Evolutionary conservation across 2,329 filamentous ascomycete species (phyloP), one percentile per base, ranked within the genome.

Genomic region (Allantophomopsis lycopodina): DNA sequence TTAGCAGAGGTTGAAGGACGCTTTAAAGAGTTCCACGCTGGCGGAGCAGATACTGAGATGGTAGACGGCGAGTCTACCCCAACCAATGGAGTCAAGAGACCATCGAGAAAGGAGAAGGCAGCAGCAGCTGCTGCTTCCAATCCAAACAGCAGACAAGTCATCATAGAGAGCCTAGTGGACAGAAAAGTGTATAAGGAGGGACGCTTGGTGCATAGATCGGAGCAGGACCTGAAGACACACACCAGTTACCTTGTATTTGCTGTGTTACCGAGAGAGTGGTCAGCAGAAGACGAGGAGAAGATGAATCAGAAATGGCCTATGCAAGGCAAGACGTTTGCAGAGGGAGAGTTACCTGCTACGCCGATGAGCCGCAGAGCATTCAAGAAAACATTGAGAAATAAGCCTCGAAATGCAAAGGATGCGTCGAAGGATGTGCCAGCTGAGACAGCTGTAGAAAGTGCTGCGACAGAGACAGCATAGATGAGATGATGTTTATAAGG

Each of bases 161-260:
- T 54, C 36, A 39, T 58, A 12, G 50, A 54, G 43, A 54, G 50
- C 37, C 43, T 58, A 34, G 44, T 57, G 35, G 55, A 57, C 42
- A 57, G 59, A 35, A 76, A 83, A 45, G 58, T 72, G 1, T 94
- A 79, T 63, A 74, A 82, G 55, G 75, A 88, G 44, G 91, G 91
- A 1, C 73, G 76, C 20, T 54, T 96, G 32, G 71, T 86, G 21
- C 85, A 93, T 51, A 73, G 86, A 17, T 78, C 83, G 0, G 91
- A 98, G 62, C 65, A 78, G 0, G 91, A 98, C 53, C 64, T 96
- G 44, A 95, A 94, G 69, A 91, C 84, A 7, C 91, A 98, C 60
- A 98, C 91, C 0, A 91, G 83, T n/a, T 98, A 98, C 57, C 71
- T 98, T 4, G 83, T 93, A 4, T 98, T 98, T 63, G 91, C 91